Evolutionary conservation across 768 basidiomycete species (phyloP).

Genomic region (Tricholoma saponaceum): DNA sequence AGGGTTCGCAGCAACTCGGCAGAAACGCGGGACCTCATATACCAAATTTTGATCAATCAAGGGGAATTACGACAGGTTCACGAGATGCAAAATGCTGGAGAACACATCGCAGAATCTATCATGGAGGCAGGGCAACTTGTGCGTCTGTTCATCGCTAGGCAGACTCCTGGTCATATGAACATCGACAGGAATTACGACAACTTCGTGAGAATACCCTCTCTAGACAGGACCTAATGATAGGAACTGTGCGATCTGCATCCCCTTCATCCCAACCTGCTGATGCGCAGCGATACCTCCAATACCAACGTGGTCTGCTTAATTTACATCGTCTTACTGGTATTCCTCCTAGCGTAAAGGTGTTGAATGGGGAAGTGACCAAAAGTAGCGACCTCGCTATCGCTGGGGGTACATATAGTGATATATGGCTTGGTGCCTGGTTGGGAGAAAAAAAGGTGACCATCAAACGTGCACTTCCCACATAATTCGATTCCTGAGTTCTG

Average conservation of each 20-base stretch:
- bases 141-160: slow-evolving; percentile 2
- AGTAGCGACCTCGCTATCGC: slow-evolving; percentile 36
- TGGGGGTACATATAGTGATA: slow-evolving; percentile 51
- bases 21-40: slow-evolving; percentile 34
- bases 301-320: slow-evolving; percentile 41
- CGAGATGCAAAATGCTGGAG: slow-evolving; percentile 36
- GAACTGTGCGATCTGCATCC: slow-evolving; percentile 13
- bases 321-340: slow-evolving; percentile 50
- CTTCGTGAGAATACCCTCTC: slow-evolving; percentile 16
- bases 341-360: slow-evolving; percentile 46
- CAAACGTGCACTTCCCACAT: neutral
- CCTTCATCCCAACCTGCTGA: slow-evolving; percentile 19
- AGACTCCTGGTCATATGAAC: slow-evolving; percentile 1
- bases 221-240: slow-evolving; percentile 4
- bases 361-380: slow-evolving; percentile 49
- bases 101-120: slow-evolving; percentile 37
- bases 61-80: slow-evolving; percentile 33
- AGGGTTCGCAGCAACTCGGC: slow-evolving; percentile 25
- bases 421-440: slow-evolving; percentile 53
- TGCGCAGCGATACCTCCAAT: slow-evolving; percentile 34
- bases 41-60: slow-evolving; percentile 32
- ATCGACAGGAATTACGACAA: slow-evolving; percentile 24
- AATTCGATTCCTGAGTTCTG: neutral
- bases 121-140: slow-evolving; percentile 55
- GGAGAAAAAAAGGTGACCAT: slow-evolving; percentile 42